Evolutionary conservation across 495 filamentous ascomycete genomes (phyloP), one percentile per base, ranked within the genome.

Genomic region (Penicillium desertorum): DNA sequence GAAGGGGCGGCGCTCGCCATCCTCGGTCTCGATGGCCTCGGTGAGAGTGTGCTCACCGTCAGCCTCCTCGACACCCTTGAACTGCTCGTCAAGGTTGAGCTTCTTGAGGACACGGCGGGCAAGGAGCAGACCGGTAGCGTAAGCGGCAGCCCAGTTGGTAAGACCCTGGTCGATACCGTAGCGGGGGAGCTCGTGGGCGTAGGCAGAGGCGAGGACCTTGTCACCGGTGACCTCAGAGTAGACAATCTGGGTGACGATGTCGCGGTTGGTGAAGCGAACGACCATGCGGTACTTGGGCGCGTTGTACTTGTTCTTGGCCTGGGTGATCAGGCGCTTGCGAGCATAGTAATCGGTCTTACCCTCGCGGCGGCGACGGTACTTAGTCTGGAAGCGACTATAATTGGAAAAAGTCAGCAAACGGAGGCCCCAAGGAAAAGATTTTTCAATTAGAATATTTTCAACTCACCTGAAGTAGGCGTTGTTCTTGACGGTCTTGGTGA

Each of bases 291-390:
- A 97, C 84, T 99, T 99, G 76, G 94, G 93, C 47, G 93, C 88
- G 78, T 92, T 94, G 89, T 97, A 98, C 86, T 98, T 98, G 90
- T 98, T 98, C 91, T 98, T 99, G 79, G 94, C 94, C 84, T 99
- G 94, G 80, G 91, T 92, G 86, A 96, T 95, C 79, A 99, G 83
- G 71, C 94, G 89, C 88, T 97, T 96, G 81, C 94, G 94, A 73
- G 94, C 94, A 77, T 96, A 98, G 90, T 99, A 99, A 76, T 99
- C 94, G 80, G 94, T 99, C 89, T 98, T 99, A 76, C 94, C 94
- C 76, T 86, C 75, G 62, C 94, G 87, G 75, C 94, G 88, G 76
- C 94, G 91, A 81, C 90, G 93, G 89, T 97, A 99, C 87, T 99
- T 99, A 77, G 93, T 96, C 84, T 99, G 94, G 83, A 89, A 99